Evolutionary conservation across 257 asterid genomes (phyloP).

Genomic region (Leonotis leonurus): DNA sequence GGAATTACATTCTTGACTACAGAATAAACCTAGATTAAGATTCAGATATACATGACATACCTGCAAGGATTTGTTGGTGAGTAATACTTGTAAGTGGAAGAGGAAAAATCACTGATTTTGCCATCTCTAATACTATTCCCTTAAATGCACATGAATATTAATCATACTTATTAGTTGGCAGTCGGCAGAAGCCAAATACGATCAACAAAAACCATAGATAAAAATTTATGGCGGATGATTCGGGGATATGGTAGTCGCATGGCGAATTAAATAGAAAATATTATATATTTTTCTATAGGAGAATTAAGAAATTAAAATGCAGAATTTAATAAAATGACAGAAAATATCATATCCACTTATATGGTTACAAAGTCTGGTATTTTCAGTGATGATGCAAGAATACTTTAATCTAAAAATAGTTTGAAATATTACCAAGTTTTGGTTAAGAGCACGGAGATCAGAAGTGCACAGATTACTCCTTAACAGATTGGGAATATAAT

Average conservation of each 20-base stretch:
- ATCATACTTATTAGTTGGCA: constrained; percentile 8
- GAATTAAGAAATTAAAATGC: no score
- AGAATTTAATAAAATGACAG: no score
- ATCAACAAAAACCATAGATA: constrained; percentile 1
- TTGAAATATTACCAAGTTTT: constrained; percentile 55
- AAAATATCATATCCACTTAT: no score
- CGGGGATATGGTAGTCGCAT: no score
- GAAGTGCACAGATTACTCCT: constrained; percentile 44
- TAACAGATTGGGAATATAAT: constrained; percentile 62
- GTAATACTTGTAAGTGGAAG: constrained; percentile 78
- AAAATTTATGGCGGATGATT: no score
- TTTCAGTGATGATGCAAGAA: no score
- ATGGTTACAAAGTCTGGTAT: no score
- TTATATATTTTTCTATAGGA: no score
- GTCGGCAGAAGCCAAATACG: background rate
- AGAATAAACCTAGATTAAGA: background rate
- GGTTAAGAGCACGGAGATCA: constrained; percentile 44
- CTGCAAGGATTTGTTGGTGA: constrained; percentile 94
- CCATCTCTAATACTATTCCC: constrained; percentile 70
- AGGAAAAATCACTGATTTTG: constrained; percentile 63
- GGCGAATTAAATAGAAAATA: no score
- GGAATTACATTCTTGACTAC: background rate
- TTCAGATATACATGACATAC: constrained; percentile 25
- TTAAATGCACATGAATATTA: constrained; percentile 24
- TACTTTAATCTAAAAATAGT: constrained; percentile 3